These are phyloP conservation scores for Phytophthora europaea DNA, from an alignment of 352 stramenopile species.

Conservation along the genomic window DNA sequence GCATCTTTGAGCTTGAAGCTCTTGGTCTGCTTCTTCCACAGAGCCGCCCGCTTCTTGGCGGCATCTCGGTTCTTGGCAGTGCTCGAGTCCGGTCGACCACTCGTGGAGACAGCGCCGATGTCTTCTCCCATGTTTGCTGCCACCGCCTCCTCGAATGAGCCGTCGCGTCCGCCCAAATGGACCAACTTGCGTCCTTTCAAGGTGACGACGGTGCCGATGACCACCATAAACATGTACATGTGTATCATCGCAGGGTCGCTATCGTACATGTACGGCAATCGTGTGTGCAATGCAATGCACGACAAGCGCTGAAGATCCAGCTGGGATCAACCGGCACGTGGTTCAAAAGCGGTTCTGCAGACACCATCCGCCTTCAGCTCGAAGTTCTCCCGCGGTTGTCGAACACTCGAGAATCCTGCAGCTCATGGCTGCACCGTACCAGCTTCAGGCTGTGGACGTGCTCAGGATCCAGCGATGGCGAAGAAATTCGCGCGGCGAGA, in stretches of 20 bases:
- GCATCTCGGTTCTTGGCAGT: slow-evolving; percentile 29
- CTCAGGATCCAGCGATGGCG: not conserved
- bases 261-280: not conserved
- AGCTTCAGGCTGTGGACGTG: not conserved
- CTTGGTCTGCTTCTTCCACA: slow-evolving; percentile 71
- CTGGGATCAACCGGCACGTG: not conserved
- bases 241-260: not conserved
- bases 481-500: slow-evolving; percentile 22
- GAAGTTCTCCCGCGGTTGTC: not conserved
- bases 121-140: slow-evolving; percentile 34
- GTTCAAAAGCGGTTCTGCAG: not conserved
- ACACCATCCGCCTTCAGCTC: not conserved
- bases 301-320: slow-evolving; percentile 5
- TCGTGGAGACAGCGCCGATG: not conserved
- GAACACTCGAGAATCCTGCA: not conserved
- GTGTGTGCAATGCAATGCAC: not conserved
- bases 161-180: slow-evolving; percentile 14
- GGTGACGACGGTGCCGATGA: not conserved
- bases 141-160: slow-evolving; percentile 14
- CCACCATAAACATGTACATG: not conserved
- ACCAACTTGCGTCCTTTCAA: slow-evolving; percentile 24
- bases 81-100: slow-evolving; percentile 28
- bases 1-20: slow-evolving; percentile 76
- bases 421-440: not conserved
- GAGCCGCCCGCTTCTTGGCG: slow-evolving; percentile 45